A percentile compares a stretch with the other conserved stretches of the same genome.
These are phyloP conservation scores for Trichocomaceae sp. DNA, from an alignment of 2,329 filamentous ascomycete species.

Conservation along the genomic window DNA sequence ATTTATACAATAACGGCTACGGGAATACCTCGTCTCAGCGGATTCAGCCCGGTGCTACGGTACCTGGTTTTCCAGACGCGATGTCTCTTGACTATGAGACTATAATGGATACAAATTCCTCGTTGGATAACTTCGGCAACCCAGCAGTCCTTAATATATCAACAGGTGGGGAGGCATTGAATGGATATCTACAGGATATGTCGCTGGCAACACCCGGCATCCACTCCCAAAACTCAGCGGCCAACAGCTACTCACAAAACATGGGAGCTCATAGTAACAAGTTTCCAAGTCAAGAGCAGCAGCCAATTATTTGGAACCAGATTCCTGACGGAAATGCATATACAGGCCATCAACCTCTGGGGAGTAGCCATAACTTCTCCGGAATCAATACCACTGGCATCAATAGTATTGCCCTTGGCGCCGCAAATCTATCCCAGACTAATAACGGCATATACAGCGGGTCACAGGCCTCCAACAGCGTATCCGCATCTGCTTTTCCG, in stretches of 20 bases:
- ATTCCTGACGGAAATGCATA: background rate
- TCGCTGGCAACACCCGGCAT: background rate
- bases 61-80: background rate
- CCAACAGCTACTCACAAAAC: background rate
- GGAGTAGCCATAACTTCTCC: too few relatives aligned
- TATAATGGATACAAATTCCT: background rate
- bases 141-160: background rate
- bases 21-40: background rate
- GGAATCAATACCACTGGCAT: background rate
- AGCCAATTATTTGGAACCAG: background rate
- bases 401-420: background rate
- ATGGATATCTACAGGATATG: background rate
- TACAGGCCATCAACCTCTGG: background rate
- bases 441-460: background rate
- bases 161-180: background rate
- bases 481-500: background rate
- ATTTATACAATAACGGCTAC: background rate
- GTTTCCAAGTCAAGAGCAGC: background rate
- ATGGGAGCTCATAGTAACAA: background rate
- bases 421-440: background rate
- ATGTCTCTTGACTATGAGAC: background rate
- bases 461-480: background rate
- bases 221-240: background rate
- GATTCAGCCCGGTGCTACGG: background rate
- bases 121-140: background rate